Evolutionary conservation across 345 rosid species (phyloP), one percentile per base, ranked within the genome.

Genomic region (Trapa incisa): DNA sequence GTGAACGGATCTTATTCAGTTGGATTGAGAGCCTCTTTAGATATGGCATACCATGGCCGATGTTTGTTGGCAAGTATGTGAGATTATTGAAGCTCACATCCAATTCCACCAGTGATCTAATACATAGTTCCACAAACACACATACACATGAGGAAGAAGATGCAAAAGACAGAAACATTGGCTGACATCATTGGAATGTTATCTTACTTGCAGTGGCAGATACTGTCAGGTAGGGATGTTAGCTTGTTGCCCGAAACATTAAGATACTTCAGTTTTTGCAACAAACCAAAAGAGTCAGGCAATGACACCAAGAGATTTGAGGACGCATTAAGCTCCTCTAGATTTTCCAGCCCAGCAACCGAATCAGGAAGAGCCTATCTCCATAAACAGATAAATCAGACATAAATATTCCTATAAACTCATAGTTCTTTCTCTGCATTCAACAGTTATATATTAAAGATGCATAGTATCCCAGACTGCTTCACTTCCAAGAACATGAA

Each of bases 361-460:
- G 99, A 91, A 71, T 94, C 96, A 53, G 97, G 97, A 71, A 94
- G 80, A 12, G 67, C 79, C 99, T 94, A 84, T 75, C 72, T 64
- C 69, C 45, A 66, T 60, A 75, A 60, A 56, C 61, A 5, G 70
- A 48, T 64, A 70, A 64, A 71, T 45, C 61, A 52, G 64, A 22
- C 29, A 22, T 22, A 22, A 22, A 22, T 22, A 22, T 22, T 54
- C 1, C 60, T n/a, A 22, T 4, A n/a, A 54, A 54, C 33, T n/a
- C 2, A n/a, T 22, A 22, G 7, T 54, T 22, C 2, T 54, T 22
- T 4, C 33, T n/a, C 8, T 2, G 0, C 5, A 54, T n/a, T 7
- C 33, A 2, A 5, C 22, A 54, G 54, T 50, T 50, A 22, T 7
- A 5, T 13, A 50, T 50, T 5, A 15, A 1, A 42, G 45, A 50